Conservation (phyloP, 495 filamentous ascomycete species). For the Haplographium delicatum region DNA sequence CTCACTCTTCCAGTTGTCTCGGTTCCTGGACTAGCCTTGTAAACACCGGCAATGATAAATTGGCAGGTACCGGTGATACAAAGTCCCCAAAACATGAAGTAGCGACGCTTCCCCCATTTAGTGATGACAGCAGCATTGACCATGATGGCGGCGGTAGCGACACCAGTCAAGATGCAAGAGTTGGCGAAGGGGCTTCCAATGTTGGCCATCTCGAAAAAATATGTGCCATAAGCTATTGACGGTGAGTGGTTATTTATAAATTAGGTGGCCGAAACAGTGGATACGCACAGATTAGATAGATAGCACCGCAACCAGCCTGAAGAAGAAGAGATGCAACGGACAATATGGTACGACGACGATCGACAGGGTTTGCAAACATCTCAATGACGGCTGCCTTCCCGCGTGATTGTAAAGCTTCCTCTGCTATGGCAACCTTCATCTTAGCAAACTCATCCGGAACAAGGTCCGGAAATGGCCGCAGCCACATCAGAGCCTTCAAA, state of each 20-base stretch:
- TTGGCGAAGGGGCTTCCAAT: constrained; percentile 55
- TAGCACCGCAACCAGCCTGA: constrained; percentile 53
- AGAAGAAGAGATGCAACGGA: constrained; percentile 44
- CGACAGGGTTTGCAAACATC: constrained; percentile 49
- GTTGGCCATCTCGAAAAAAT: constrained; percentile 60
- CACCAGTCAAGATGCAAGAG: constrained; percentile 48
- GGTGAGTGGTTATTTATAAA: neutral
- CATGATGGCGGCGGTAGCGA: constrained; percentile 52
- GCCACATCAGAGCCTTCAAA: constrained; percentile 37
- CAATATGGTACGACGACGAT: constrained; percentile 29
- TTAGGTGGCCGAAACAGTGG: neutral
- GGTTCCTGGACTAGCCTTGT: constrained; percentile 43
- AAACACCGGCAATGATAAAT: constrained; percentile 49
- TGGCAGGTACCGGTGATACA: constrained; percentile 47
- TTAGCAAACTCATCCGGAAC: constrained; percentile 44
- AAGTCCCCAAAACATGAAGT: constrained; percentile 47
- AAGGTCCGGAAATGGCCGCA: constrained; percentile 37
- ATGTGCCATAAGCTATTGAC: constrained; percentile 49
- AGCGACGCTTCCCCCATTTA: constrained; percentile 45
- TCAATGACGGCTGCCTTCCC: too few species aligned
- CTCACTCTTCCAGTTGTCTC: constrained; percentile 40
- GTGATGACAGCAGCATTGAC: constrained; percentile 50
- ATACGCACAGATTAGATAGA: constrained; percentile 55
- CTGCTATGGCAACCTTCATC: constrained; percentile 46
- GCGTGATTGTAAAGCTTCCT: too few species aligned